Evolutionary conservation across 1,284 basidiomycete genomes (phyloP).

Genomic region (Marasmius tenuissimus): DNA sequence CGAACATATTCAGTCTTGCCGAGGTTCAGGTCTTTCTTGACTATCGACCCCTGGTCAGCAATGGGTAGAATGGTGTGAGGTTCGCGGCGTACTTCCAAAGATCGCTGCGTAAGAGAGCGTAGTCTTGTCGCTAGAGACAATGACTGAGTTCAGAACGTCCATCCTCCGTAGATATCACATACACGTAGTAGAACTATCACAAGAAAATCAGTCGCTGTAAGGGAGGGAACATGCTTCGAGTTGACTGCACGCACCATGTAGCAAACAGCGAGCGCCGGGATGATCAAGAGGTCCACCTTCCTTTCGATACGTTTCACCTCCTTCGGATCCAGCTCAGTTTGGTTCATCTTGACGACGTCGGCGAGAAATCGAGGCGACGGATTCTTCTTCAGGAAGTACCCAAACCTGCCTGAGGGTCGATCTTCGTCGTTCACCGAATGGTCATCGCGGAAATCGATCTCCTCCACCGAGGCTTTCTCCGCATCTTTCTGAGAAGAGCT

Average conservation of each 20-base stretch:
- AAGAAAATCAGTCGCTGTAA: neutral
- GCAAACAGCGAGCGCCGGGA: slow-evolving; percentile 36
- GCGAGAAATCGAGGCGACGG: slow-evolving; percentile 31
- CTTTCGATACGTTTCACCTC: slow-evolving; percentile 35
- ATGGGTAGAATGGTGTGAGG: neutral
- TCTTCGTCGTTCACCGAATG: slow-evolving; percentile 5
- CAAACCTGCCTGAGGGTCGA: slow-evolving; percentile 14
- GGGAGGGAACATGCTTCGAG: neutral
- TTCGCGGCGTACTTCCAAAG: slow-evolving; percentile 19
- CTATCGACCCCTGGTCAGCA: slow-evolving; percentile 5
- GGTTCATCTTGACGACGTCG: slow-evolving; percentile 32
- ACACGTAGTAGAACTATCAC: slow-evolving; percentile 37
- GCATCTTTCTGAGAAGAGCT: neutral
- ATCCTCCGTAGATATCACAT: slow-evolving; percentile 1
- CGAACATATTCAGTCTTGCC: slow-evolving; percentile 21
- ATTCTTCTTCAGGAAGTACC: slow-evolving; percentile 31
- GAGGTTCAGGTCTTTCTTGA: slow-evolving; percentile 22
- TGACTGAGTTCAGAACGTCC: neutral
- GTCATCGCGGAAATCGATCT: slow-evolving; percentile 11
- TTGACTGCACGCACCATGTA: slow-evolving; percentile 29
- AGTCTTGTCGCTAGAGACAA: slow-evolving; percentile 27
- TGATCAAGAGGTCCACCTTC: slow-evolving; percentile 34
- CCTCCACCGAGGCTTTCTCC: slow-evolving; percentile 14
- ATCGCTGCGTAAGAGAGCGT: slow-evolving; percentile 29
- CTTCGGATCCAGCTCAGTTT: slow-evolving; percentile 26